These are phyloP conservation scores for Paraphoma chrysanthemicola DNA, from an alignment of 2,329 filamentous ascomycete genomes.

Conservation along the genomic window DNA sequence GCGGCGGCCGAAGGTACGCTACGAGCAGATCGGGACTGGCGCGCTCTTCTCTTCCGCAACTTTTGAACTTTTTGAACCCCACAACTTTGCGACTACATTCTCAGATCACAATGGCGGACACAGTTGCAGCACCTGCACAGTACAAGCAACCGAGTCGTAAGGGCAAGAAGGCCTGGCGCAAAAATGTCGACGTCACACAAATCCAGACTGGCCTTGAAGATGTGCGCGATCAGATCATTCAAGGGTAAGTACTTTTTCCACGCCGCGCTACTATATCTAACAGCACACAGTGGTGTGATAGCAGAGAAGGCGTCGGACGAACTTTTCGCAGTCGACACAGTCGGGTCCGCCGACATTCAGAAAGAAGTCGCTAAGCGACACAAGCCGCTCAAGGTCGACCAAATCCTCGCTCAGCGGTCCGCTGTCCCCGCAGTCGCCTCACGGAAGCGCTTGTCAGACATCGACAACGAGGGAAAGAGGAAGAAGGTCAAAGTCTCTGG, in stretches of 20 bases:
- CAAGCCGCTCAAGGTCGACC: constrained; percentile 86
- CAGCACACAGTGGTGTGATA: constrained; percentile 73
- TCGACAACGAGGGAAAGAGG: constrained; percentile 68
- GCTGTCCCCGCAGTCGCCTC: constrained; percentile 78
- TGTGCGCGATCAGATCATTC: constrained; percentile 87
- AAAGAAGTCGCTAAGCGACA: constrained; percentile 70
- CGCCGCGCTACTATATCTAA: constrained; percentile 14
- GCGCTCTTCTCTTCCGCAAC: constrained; percentile 18
- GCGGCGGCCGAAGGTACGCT: background rate
- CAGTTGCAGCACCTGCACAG: constrained; percentile 71
- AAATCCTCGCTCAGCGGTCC: constrained; percentile 87
- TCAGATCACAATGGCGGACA: constrained; percentile 24
- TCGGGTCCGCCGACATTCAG: constrained; percentile 71
- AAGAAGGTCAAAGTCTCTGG: constrained; percentile 87
- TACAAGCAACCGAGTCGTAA: constrained; percentile 91
- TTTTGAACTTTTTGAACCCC: constrained; percentile 8
- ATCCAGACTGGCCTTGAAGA: constrained; percentile 82
- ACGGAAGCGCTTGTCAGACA: constrained; percentile 79
- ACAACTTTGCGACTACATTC: constrained; percentile 2
- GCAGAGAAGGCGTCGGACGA: constrained; percentile 82
- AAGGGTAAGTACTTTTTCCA: constrained; percentile 66
- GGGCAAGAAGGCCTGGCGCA: constrained; percentile 98
- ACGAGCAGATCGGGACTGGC: background rate
- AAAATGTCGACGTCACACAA: constrained; percentile 93
- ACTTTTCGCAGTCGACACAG: constrained; percentile 83